Conservation (phyloP, 257 asterid genomes). For the Plantago major region DNA sequence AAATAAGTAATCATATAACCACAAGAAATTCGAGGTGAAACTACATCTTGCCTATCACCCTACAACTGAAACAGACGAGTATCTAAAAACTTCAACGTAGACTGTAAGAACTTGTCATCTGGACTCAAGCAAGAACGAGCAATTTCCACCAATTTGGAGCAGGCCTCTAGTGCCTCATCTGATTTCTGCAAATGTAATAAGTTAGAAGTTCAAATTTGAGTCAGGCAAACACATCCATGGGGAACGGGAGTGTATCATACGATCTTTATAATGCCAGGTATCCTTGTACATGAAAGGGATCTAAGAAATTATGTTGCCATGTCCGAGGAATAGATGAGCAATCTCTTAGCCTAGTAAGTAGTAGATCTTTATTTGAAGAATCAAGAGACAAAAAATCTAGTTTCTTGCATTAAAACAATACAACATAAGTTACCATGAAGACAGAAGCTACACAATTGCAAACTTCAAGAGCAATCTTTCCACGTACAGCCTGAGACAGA, state of each 20-base stretch:
- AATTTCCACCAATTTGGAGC: conserved; percentile 59
- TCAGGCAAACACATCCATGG: neutral
- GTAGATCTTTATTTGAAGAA: neutral
- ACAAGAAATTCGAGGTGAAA: too few relatives aligned
- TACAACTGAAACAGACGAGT: conserved; percentile 17
- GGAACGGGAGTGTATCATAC: too few relatives aligned
- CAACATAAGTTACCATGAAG: conserved; percentile 44
- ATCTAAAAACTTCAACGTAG: conserved; percentile 43
- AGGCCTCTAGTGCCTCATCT: conserved; percentile 32
- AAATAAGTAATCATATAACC: too few relatives aligned
- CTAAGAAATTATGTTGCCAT: too few relatives aligned
- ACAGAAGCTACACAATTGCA: conserved; percentile 69
- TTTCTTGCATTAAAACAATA: conserved; percentile 14
- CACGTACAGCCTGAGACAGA: conserved; percentile 52
- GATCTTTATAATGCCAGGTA: too few relatives aligned
- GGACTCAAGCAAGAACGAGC: conserved; percentile 54
- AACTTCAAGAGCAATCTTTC: conserved; percentile 71
- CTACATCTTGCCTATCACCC: neutral
- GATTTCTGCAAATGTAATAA: conserved; percentile 29
- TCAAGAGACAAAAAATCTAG: neutral
- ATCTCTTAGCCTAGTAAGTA: neutral
- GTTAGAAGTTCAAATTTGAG: neutral
- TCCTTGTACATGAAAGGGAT: too few relatives aligned
- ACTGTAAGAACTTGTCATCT: conserved; percentile 44
- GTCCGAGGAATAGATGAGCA: neutral